Percentiles rank a stretch among this genome's conserved stretches.
phyloP scores from a whole-genome alignment of 768 basidiomycete genomes.

The Gyrodon lividus region DNA sequence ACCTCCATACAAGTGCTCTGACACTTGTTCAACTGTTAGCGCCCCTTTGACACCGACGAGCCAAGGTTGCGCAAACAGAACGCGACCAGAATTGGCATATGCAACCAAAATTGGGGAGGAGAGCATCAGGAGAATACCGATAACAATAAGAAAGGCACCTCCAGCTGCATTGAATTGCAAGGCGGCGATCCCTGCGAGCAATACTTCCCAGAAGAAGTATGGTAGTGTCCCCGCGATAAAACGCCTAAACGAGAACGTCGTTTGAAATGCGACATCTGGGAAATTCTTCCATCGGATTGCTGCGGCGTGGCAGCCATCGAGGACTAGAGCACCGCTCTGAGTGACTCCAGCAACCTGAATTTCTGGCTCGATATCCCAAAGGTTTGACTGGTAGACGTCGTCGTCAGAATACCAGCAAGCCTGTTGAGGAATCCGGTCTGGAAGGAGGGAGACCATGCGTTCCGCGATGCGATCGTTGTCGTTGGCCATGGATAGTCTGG shows the following conservation, averaged over 20 bases:
- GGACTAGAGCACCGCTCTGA: conserved; percentile 14
- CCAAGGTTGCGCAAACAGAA: conserved; percentile 17
- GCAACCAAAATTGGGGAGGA: conserved; percentile 6
- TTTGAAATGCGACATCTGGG: conserved; percentile 12
- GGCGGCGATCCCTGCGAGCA: conserved; percentile 2
- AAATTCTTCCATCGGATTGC: conserved; percentile 22
- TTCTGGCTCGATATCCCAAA: conserved; percentile 20
- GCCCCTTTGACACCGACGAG: conserved; percentile 21
- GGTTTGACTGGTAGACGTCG: conserved; percentile 13
- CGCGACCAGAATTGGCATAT: conserved; percentile 16
- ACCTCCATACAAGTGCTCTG: conserved; percentile 14
- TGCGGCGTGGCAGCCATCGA: conserved; percentile 20
- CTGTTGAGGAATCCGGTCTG: not conserved
- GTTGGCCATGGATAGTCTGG: conserved; percentile 22
- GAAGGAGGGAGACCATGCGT: conserved; percentile 22
- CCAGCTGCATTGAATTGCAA: not conserved
- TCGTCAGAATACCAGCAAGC: conserved; percentile 21
- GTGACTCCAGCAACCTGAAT: conserved; percentile 20
- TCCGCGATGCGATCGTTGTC: conserved; percentile 22
- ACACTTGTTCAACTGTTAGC: conserved; percentile 7
- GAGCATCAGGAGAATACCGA: conserved; percentile 3
- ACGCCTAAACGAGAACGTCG: conserved; percentile 7
- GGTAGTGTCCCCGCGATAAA: conserved; percentile 6
- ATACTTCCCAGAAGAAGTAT: conserved; percentile 6
- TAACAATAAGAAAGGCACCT: not conserved